Evolutionary conservation across 768 basidiomycete species (phyloP).

Genomic region (Boletus rubropictus): DNA sequence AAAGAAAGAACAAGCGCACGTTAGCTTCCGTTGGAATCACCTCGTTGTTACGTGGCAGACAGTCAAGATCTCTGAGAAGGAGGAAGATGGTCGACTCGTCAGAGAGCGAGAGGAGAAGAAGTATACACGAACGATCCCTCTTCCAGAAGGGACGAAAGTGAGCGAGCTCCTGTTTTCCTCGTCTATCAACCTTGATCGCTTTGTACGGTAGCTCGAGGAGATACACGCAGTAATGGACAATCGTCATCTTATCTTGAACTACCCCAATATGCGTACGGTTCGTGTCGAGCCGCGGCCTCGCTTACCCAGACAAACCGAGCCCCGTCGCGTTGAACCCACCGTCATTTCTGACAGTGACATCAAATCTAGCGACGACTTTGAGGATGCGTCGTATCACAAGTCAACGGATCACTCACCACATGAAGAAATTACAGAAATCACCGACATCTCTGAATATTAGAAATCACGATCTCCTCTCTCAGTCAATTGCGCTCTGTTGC

Average conservation of each 20-base stretch:
- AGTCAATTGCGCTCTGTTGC: slow-evolving; percentile 5
- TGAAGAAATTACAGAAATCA: slow-evolving; percentile 22
- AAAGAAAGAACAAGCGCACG: slow-evolving; percentile 67
- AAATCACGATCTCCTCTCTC: slow-evolving; percentile 2
- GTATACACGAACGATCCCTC: slow-evolving; percentile 60
- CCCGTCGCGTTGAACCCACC: slow-evolving; percentile 31
- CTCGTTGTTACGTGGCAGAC: slow-evolving; percentile 65
- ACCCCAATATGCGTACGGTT: slow-evolving; percentile 44
- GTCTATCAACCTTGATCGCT: background rate
- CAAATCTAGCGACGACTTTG: slow-evolving; percentile 27
- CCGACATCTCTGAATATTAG: slow-evolving; percentile 31
- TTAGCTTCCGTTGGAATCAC: slow-evolving; percentile 59
- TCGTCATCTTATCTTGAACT: slow-evolving; percentile 55
- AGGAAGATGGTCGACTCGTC: slow-evolving; percentile 54
- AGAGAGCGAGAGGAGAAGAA: slow-evolving; percentile 60
- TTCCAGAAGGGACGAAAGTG: slow-evolving; percentile 71
- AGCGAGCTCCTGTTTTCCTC: slow-evolving; percentile 16
- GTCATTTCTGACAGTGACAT: slow-evolving; percentile 28
- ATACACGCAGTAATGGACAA: slow-evolving; percentile 62
- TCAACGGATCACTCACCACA: slow-evolving; percentile 20
- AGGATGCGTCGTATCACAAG: slow-evolving; percentile 22
- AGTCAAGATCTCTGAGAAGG: slow-evolving; percentile 53
- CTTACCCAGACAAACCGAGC: slow-evolving; percentile 22
- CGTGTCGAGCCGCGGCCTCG: slow-evolving; percentile 30
- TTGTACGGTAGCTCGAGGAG: slow-evolving; percentile 56